Base-by-base conservation (phyloP, 2,329 filamentous ascomycete genomes). In the Phyllosticta ampelicida region DNA sequence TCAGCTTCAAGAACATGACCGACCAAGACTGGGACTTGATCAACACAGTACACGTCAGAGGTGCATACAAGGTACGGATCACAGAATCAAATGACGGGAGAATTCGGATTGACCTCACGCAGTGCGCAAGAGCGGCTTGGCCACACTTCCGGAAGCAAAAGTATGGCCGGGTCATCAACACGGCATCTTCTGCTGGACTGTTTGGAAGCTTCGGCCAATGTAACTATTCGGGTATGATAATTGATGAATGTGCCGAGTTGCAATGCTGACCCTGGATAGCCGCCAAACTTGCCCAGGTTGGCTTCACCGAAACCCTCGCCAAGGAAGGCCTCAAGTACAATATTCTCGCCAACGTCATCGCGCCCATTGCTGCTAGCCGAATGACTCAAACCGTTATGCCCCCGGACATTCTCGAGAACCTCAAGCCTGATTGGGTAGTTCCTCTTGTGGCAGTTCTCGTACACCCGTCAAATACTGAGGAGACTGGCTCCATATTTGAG, bases 291-390 rank as follows among this genome's bases (percentile, higher is more conserved):
- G 88, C 89, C 63, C 85, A 95, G 78, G 90, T 99, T 62, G 94
- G 92, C 65, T 97, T 97, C 78, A 96, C 91, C 48, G 92, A 99
- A 80, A 96, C 94, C 3, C 81, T 99, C 62, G 94, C 94, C 61
- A 97, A 97, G 80, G 94, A 99, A 78, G 94, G 94, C 64, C 79
- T 83, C 71, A 97, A 97, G 77, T 99, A 99, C 79, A 97, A 97
- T 81, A 97, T 99, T 66, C 77, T 96, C 67, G 84, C 81, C 78
- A 99, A 99, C 74, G 89, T 89, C 67, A 95, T 99, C 76, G 90
- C 94, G 18, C 94, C 94, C 56, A 91, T 96, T 69, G 92, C 92
- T 65, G 94, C 91, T 61, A 94, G 88, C 76, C 86, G 92, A 72
- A 95, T 97, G 90, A 96, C 91, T 50, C 84, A 90, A 72, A 96